Percentiles rank a stretch among this genome's conserved stretches.
phyloP scores from a whole-genome alignment of 148 eudicot genomes.

The Dysphania ambrosioides region DNA sequence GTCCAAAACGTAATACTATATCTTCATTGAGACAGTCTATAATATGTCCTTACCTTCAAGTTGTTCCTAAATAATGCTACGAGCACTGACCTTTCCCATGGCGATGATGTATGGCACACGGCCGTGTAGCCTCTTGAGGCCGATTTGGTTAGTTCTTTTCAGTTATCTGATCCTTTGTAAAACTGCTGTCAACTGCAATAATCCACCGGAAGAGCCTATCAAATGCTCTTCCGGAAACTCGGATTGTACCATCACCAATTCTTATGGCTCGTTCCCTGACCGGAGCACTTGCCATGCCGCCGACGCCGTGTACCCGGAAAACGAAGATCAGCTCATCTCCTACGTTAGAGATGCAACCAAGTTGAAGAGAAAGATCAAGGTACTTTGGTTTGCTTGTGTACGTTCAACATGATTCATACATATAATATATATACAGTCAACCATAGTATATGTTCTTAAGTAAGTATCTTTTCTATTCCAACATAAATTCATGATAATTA shows the following conservation, averaged over 20 bases:
- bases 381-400: not conserved
- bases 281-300: slow-evolving; percentile 25
- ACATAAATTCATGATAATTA: no score
- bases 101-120: no score
- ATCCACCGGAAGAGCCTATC: slow-evolving; percentile 26
- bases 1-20: no score
- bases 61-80: not conserved
- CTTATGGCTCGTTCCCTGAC: slow-evolving; percentile 27
- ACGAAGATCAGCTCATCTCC: slow-evolving; percentile 20
- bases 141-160: not conserved
- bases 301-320: slow-evolving; percentile 19
- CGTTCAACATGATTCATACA: no score
- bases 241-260: slow-evolving; percentile 29
- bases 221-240: slow-evolving; percentile 19
- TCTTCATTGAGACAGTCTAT: not conserved
- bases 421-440: no score
- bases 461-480: no score
- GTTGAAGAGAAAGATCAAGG: slow-evolving; percentile 24
- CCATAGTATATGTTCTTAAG: no score
- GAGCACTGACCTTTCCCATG: not conserved
- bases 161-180: not conserved
- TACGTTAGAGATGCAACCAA: slow-evolving; percentile 21
- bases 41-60: not conserved
- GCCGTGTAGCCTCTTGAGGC: no score
- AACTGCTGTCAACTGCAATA: not conserved